phyloP scores from a whole-genome alignment of 2,329 filamentous ascomycete genomes.

The Monilinia laxa region DNA sequence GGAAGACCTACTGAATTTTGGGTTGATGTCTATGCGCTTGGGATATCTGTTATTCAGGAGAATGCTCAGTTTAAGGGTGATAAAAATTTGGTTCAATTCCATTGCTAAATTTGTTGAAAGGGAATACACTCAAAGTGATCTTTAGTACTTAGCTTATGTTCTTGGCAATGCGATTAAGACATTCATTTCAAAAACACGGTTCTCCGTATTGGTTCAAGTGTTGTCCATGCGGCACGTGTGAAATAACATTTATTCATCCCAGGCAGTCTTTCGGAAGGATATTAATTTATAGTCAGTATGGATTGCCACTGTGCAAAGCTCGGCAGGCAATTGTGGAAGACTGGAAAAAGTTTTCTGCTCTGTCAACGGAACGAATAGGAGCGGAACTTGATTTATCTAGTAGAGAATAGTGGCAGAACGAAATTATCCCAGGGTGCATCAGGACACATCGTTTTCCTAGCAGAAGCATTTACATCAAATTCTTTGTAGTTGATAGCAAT shows the following conservation, averaged over 20 bases:
- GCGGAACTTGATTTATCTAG: not conserved
- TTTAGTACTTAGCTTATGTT: no score
- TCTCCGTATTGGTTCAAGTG: not conserved
- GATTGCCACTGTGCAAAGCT: not conserved
- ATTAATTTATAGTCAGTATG: not conserved
- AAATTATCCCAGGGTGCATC: not conserved
- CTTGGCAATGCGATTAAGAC: no score
- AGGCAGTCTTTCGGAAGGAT: not conserved
- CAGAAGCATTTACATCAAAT: not conserved
- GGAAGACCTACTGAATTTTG: no score
- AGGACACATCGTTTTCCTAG: not conserved
- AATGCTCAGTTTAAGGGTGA: no score
- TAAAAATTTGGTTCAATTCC: not conserved
- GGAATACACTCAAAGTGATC: no score
- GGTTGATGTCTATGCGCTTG: no score
- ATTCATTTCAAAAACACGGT: not conserved
- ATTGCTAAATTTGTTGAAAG: no score
- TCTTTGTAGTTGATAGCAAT: not conserved
- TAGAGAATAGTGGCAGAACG: not conserved
- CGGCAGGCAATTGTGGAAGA: no score
- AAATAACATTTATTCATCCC: not conserved
- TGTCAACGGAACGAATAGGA: not conserved
- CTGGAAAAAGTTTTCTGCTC: no score
- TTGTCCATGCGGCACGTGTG: not conserved
- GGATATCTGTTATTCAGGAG: no score